Evolutionary conservation across 441 rosid species (phyloP).

Genomic region (Gossypium laxum): DNA sequence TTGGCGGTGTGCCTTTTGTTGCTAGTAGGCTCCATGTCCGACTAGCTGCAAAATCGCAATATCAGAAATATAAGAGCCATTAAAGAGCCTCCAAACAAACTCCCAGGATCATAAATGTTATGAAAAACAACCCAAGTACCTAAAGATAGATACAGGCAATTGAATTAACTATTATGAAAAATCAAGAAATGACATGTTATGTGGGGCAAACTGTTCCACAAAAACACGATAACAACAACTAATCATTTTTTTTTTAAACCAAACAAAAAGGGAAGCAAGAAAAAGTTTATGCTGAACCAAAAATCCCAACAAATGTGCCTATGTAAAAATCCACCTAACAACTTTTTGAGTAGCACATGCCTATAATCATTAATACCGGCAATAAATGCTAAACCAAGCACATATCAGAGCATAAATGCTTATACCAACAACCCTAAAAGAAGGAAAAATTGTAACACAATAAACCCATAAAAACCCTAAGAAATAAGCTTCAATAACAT

Average conservation of each 20-base stretch:
- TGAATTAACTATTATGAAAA: neutral
- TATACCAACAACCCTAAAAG: constrained; percentile 12
- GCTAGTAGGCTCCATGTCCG: constrained; percentile 78
- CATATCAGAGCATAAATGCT: constrained; percentile 12
- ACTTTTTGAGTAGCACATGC: constrained; percentile 4
- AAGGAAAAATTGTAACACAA: neutral
- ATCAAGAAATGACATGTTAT: constrained; percentile 5
- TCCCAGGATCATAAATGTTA: neutral
- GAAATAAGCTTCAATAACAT: neutral
- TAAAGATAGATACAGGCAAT: neutral
- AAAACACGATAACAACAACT: constrained; percentile 4
- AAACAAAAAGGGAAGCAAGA: neutral
- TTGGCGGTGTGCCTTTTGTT: constrained; percentile 61
- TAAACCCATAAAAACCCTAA: constrained; percentile 17
- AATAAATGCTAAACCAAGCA: constrained; percentile 9
- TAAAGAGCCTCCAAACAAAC: neutral
- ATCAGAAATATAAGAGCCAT: constrained; percentile 8
- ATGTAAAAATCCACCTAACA: neutral
- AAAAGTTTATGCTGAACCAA: neutral
- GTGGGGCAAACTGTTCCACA: constrained; percentile 6
- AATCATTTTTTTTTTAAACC: neutral
- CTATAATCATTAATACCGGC: constrained; percentile 14
- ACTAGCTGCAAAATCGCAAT: constrained; percentile 38
- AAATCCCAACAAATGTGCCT: constrained; percentile 1
- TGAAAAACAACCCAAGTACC: neutral